Evolutionary conservation across 768 basidiomycete genomes (phyloP).

Genomic region (Lactarius evosmus): DNA sequence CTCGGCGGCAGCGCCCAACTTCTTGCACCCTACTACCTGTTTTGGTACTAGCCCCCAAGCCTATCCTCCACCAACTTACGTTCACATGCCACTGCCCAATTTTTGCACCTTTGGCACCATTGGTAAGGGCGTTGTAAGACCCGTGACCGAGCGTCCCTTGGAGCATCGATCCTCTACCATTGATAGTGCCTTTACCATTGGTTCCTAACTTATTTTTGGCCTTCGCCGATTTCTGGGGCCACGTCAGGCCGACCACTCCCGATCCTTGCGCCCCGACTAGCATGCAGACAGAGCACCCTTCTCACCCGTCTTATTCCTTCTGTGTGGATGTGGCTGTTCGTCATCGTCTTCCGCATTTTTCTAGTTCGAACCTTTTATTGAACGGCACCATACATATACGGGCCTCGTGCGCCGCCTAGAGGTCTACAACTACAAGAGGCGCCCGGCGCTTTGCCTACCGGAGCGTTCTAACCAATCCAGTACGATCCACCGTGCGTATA

Average conservation of each 20-base stretch:
- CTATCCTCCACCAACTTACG: not conserved
- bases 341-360: not conserved
- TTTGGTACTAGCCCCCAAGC: not conserved
- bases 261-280: not conserved
- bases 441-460: not conserved
- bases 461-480: not conserved
- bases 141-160: constrained; percentile 9
- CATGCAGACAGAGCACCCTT: not conserved
- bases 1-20: not conserved
- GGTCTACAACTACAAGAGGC: not conserved
- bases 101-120: not conserved
- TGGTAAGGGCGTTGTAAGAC: not conserved
- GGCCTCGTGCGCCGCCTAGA: not conserved
- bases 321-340: not conserved
- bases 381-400: not conserved
- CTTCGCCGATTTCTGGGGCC: not conserved
- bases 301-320: not conserved
- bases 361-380: not conserved
- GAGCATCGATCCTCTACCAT: not conserved
- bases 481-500: not conserved
- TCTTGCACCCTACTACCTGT: not conserved
- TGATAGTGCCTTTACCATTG: not conserved
- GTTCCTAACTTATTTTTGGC: constrained; percentile 15
- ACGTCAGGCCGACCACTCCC: constrained; percentile 5
- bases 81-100: constrained; percentile 2